A percentile compares a stretch with the other conserved stretches of the same genome.
Conservation (phyloP, 345 rosid species). For the Euphorbia pulcherrima region DNA sequence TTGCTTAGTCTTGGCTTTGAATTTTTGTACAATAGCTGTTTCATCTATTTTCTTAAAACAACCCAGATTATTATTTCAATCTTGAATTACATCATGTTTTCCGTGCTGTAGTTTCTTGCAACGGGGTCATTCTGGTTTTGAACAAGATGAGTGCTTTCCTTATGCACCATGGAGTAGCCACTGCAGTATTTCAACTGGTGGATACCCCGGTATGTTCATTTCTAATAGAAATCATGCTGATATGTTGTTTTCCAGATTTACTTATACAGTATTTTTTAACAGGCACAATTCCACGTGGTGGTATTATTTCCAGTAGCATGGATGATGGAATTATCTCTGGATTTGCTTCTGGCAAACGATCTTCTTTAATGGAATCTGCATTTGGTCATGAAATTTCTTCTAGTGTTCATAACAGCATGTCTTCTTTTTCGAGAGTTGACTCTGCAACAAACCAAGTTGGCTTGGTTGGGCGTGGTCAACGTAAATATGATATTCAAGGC, state of each 20-base stretch:
- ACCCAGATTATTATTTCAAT: conserved; percentile 4
- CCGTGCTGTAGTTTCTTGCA: conserved; percentile 30
- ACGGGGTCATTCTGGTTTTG: conserved; percentile 29
- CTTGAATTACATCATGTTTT: not conserved
- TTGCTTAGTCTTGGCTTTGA: not conserved
- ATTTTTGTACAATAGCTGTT: conserved; percentile 3
- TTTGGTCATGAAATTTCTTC: conserved; percentile 44
- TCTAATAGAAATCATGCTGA: conserved; percentile 6
- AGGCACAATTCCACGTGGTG: conserved; percentile 30
- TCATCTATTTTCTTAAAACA: not conserved
- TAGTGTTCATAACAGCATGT: conserved; percentile 62
- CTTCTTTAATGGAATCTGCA: conserved; percentile 57
- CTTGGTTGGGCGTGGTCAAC: conserved; percentile 50
- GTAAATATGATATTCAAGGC: conserved; percentile 48
- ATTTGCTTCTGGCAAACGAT: conserved; percentile 39
- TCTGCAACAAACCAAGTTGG: conserved; percentile 55
- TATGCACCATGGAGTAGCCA: conserved; percentile 34
- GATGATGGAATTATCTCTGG: conserved; percentile 57
- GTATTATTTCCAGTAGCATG: conserved; percentile 39
- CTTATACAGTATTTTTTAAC: conserved; percentile 24
- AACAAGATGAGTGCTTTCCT: conserved; percentile 29
- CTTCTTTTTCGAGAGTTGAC: conserved; percentile 52
- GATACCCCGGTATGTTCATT: conserved; percentile 38
- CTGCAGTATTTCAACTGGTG: conserved; percentile 28
- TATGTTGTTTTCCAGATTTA: conserved; percentile 13